These are phyloP conservation scores for Zygnema circumcarinatum DNA, from an alignment of 139 green algal species.

Conservation along the genomic window DNA sequence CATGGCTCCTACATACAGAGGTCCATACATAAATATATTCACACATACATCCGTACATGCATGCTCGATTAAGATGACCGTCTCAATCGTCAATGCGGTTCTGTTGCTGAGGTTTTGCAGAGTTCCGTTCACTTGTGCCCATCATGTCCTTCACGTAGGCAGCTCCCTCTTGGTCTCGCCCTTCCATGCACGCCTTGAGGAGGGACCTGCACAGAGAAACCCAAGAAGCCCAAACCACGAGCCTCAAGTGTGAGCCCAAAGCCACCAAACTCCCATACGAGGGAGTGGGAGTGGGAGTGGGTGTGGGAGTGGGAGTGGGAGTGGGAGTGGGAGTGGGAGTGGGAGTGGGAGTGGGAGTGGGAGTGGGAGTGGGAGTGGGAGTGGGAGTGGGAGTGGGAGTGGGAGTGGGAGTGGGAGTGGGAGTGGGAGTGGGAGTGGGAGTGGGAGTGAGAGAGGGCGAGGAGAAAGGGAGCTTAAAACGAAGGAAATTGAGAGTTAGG, in stretches of 20 bases:
- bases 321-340: no score
- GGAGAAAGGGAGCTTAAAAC: neutral
- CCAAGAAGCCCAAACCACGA: neutral
- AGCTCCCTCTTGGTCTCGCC: neutral
- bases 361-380: no score
- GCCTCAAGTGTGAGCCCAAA: neutral
- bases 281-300: no score
- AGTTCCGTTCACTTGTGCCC: constrained; percentile 9
- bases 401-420: neutral
- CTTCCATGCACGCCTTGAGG: constrained; percentile 1
- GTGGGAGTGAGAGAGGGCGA: neutral
- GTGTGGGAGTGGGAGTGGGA: no score
- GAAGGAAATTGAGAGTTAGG: neutral
- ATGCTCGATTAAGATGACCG: no score
- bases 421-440: neutral
- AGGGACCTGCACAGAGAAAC: neutral
- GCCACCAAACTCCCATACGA: neutral
- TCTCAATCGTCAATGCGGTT: no score
- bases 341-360: no score
- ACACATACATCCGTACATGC: no score
- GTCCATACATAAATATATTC: no score
- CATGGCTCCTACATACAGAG: no score
- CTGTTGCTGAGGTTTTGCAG: no score
- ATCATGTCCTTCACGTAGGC: constrained; percentile 15
- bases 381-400: no score